Evolutionary conservation across 2,329 filamentous ascomycete genomes (phyloP).

Genomic region (Ophiostoma himal-ulmi): DNA sequence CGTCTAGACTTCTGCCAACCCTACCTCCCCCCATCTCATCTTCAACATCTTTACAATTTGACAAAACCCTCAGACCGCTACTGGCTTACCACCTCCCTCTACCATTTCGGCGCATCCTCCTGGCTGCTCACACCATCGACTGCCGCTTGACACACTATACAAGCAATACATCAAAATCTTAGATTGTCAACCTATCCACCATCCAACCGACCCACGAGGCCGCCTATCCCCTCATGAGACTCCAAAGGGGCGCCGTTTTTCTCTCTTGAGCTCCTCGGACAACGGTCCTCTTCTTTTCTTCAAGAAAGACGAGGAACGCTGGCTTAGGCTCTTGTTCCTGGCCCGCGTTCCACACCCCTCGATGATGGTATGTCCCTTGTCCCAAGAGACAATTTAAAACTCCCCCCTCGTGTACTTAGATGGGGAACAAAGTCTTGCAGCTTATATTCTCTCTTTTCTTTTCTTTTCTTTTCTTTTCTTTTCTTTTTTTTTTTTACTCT

Average conservation of each 20-base stretch:
- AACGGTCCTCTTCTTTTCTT: background rate
- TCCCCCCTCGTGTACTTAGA: background rate
- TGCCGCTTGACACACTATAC: background rate
- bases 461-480: background rate
- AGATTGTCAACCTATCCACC: background rate
- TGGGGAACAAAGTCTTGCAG: background rate
- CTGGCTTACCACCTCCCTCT: background rate
- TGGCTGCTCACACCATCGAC: background rate
- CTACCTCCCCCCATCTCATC: background rate
- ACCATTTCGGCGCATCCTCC: background rate
- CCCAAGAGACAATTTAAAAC: background rate
- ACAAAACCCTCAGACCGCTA: background rate
- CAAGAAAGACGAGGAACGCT: slow-evolving; percentile 19
- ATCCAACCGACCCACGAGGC: slow-evolving; percentile 9
- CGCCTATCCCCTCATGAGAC: slow-evolving; percentile 14
- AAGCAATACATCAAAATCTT: background rate
- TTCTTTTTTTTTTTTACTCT: background rate
- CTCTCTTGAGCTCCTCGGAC: background rate
- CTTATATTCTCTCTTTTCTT: background rate
- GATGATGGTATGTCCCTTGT: slow-evolving; percentile 27
- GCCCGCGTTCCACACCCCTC: slow-evolving; percentile 21
- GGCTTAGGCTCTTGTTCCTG: slow-evolving; percentile 23
- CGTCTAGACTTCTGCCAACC: background rate
- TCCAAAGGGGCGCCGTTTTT: background rate
- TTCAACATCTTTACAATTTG: background rate